Conservation (phyloP, 257 asterid species). For the Gynochthodes officinalis region DNA sequence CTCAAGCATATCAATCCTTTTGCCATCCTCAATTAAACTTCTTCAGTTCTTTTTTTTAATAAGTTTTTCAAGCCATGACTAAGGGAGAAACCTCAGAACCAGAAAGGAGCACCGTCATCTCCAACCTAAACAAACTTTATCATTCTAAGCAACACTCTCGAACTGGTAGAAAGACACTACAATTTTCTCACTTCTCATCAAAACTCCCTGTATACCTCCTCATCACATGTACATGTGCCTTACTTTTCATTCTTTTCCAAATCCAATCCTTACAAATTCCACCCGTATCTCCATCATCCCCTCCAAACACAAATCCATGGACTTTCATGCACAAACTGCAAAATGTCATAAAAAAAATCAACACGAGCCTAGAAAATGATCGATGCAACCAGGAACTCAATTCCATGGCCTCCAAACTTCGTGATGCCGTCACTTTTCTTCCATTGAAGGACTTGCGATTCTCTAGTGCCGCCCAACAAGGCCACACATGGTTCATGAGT, state of each 20-base stretch:
- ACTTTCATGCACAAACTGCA: slow-evolving; percentile 38
- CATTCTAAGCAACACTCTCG: slow-evolving; percentile 26
- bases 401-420: slow-evolving; percentile 33
- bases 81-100: slow-evolving; percentile 18
- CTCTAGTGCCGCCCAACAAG: slow-evolving; percentile 40
- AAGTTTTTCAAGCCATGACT: background rate
- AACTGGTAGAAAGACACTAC: background rate
- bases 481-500: slow-evolving; percentile 94
- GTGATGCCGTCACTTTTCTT: slow-evolving; percentile 53
- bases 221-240: slow-evolving; percentile 22
- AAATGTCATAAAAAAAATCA: slow-evolving; percentile 19
- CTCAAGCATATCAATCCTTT: background rate
- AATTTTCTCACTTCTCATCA: slow-evolving; percentile 25
- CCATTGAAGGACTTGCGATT: slow-evolving; percentile 65
- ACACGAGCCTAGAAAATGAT: background rate
- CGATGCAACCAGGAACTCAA: slow-evolving; percentile 22
- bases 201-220: slow-evolving; percentile 41
- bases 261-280: slow-evolving; percentile 44
- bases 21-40: background rate
- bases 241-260: slow-evolving; percentile 42
- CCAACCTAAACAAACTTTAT: slow-evolving; percentile 17
- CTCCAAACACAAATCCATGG: slow-evolving; percentile 24
- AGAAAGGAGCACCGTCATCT: slow-evolving; percentile 18
- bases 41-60: background rate
- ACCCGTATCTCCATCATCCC: slow-evolving; percentile 16